A percentile compares a stretch with the other conserved stretches of the same genome.
Evolutionary conservation across 2,329 filamentous ascomycete species (phyloP).

Genomic region (Pseudopyricularia javanii): DNA sequence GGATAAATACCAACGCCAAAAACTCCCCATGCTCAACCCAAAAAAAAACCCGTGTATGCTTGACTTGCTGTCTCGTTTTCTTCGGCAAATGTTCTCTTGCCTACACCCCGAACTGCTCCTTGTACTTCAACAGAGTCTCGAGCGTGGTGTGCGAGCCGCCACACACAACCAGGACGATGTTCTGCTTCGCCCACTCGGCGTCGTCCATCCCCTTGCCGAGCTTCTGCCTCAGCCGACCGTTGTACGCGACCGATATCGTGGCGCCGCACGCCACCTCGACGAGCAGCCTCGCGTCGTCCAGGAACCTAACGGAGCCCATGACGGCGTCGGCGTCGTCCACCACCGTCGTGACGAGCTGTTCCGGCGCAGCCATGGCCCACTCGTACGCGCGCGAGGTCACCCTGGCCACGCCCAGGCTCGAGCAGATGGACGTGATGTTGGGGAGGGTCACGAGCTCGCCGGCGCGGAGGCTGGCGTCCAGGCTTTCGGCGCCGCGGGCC

Average conservation of each 20-base stretch:
- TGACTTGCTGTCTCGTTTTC: background rate
- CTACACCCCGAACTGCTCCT: constrained; percentile 28
- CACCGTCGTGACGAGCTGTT: constrained; percentile 40
- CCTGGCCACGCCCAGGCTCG: constrained; percentile 53
- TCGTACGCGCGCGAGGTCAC: constrained; percentile 43
- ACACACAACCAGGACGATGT: constrained; percentile 76
- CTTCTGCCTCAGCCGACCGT: constrained; percentile 46
- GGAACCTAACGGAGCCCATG: constrained; percentile 61
- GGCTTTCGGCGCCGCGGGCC: constrained; percentile 57
- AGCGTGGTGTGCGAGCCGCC: constrained; percentile 60
- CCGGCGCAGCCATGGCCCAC: constrained; percentile 17
- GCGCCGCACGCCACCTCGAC: constrained; percentile 83
- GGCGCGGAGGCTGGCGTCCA: constrained; percentile 42
- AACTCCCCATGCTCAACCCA: background rate
- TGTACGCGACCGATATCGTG: constrained; percentile 57
- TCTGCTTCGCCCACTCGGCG: constrained; percentile 50
- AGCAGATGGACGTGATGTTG: constrained; percentile 60
- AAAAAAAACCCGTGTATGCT: background rate
- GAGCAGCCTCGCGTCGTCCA: constrained; percentile 69
- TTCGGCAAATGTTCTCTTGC: background rate
- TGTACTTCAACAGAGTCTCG: constrained; percentile 47
- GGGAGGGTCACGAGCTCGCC: constrained; percentile 47
- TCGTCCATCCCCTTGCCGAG: constrained; percentile 40
- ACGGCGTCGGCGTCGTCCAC: constrained; percentile 69
- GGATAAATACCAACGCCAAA: background rate